Evolutionary conservation across 2,329 filamentous ascomycete species (phyloP), one percentile per base, ranked within the genome.

Genomic region (Sporothrix phasma): DNA sequence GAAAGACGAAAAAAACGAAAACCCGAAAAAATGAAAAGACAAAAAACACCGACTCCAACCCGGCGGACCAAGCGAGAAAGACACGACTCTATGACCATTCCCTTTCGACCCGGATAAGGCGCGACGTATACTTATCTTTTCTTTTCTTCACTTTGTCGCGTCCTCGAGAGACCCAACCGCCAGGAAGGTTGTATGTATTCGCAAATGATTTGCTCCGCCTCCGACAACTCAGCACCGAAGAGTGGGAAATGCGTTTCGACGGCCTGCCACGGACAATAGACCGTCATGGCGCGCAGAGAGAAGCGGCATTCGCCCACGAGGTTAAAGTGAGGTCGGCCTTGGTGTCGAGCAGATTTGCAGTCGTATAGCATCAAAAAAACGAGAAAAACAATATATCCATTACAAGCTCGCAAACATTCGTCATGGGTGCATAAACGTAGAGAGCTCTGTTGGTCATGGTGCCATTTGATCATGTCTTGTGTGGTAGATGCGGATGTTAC

Each of bases 291-390:
- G n/a, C n/a, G n/a, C n/a, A n/a, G n/a, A n/a, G n/a, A 17, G 51
- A 15, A 17, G 64, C 75, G 76, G 76, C 75, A 22, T 61, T 19
- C 47, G 41, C 76, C 81, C 82, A 86, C 80, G 84, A 87, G 85
- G 85, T 88, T 88, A 86, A 88, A 88, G 84, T 84, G 79, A 84
- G 80, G 78, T 81, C 74, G 79, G 79, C 77, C 69, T 76, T 77
- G 83, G 83, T 83, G 84, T 87, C 79, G 85, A 88, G 84, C 79
- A 79, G 77, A 76, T 73, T 51, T 41, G 51, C 56, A 62, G 53
- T 34, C 37, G 46, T 53, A 64, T 59, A 66, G 62, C 65, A 65
- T 53, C 65, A 71, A 70, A 67, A 71, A 62, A 43, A 54, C 31
- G 31, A 34, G 26, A 46, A 64, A 46, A 49, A 61, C 41, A 66